Evolutionary conservation across 2,329 filamentous ascomycete species (phyloP), one percentile per base, ranked within the genome.

Genomic region (Pseudogymnoascus sp.): DNA sequence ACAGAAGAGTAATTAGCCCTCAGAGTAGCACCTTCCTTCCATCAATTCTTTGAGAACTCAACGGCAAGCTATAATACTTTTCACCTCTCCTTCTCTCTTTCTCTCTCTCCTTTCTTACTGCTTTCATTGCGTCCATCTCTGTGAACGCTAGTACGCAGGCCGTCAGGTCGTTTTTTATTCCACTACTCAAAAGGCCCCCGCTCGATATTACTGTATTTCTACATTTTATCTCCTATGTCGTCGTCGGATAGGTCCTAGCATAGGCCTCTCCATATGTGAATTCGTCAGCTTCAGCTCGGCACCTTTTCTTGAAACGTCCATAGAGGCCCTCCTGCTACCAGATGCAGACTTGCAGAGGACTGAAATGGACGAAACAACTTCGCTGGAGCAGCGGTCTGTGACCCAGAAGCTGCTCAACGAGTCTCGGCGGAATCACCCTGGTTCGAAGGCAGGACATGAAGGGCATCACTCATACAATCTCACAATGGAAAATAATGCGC

Each of bases 401-500:
- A 33, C 28, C 25, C 49, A 33, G 28, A 35, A 22, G n/a, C 11
- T 55, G 9, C 28, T 33, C n/a, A 55, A 55, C 2, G 49, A 55
- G 9, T 55, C 49, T 19, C n/a, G 16, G 9, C 28, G 28, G n/a
- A 55, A 19, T 14, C 49, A 22, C 1, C n/a, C 28, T 12, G n/a
- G 16, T 19, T 35, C 49, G 11, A 55, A 55, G 4, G 5, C 28
- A 35, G 33, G 33, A 11, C 25, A n/a, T 38, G 58, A 60, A 41
- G 25, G 16, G 11, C 25, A 25, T 30, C 58, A 6, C 58, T 12
- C 58, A 14, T 16, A 25, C 22, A 41, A 39, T 14, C 35, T 30
- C 33, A 39, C 35, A 12, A 39, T 60, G 30, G 68, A 70, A 55
- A 67, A 66, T 73, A 30, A 70, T 71, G 28, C 72, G 80, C 60